phyloP scores from a whole-genome alignment of 768 basidiomycete species.

The Chiua virens region DNA sequence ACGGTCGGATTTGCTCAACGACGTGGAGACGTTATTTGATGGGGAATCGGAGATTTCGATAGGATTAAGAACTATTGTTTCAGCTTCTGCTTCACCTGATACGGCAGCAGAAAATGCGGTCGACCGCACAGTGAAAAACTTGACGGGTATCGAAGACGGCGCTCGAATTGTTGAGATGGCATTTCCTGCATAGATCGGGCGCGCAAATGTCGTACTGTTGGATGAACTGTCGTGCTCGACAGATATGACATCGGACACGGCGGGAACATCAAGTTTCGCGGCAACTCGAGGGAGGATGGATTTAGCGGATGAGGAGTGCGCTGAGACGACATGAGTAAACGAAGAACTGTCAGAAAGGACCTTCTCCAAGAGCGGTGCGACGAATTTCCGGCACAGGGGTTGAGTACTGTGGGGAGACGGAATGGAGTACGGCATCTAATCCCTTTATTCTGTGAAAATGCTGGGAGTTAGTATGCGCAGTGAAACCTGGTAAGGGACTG shows the following conservation, averaged over 20 bases:
- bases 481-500: constrained; percentile 7
- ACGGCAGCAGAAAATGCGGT: constrained; percentile 81
- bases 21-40: constrained; percentile 64
- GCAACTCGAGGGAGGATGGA: constrained; percentile 92
- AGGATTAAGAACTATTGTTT: constrained; percentile 61
- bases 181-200: constrained; percentile 97
- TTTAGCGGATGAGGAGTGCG: constrained; percentile 91
- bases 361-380: constrained; percentile 81
- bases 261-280: constrained; percentile 84
- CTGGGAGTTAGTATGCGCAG: constrained; percentile 3
- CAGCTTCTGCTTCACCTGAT: constrained; percentile 50
- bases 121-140: constrained; percentile 92
- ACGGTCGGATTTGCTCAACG: constrained; percentile 85
- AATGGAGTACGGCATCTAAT: constrained; percentile 64
- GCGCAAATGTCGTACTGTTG: constrained; percentile 81
- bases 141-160: constrained; percentile 71
- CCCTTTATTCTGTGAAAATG: constrained; percentile 56
- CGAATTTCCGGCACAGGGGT: constrained; percentile 69
- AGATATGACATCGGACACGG: constrained; percentile 87
- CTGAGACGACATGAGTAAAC: constrained; percentile 90
- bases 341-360: constrained; percentile 59
- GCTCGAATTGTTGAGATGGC: constrained; percentile 92
- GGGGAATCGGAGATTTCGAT: constrained; percentile 56
- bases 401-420: constrained; percentile 67
- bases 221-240: constrained; percentile 69